A percentile compares a stretch with the other conserved stretches of the same genome.
These are phyloP conservation scores for Boeremia lycopersici DNA, from an alignment of 2,329 filamentous ascomycete species.

Conservation along the genomic window DNA sequence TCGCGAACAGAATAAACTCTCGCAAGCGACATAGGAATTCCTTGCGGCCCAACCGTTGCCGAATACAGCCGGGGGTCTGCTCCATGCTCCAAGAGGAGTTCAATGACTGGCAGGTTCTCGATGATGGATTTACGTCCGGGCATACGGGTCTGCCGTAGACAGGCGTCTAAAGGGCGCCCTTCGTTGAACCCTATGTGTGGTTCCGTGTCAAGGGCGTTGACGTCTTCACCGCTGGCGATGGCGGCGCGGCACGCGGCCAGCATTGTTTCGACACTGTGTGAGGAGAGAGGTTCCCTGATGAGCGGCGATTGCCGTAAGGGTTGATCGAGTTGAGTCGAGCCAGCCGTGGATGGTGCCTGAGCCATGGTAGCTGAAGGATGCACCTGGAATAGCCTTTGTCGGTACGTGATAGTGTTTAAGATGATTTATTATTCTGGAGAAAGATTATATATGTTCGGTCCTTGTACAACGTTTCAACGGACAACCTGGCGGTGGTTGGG, in stretches of 20 bases:
- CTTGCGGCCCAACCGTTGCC: background rate
- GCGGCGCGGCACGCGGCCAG: slow-evolving; percentile 13
- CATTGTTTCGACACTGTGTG: slow-evolving; percentile 9
- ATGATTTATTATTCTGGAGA: no score
- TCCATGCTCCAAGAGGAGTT: slow-evolving; percentile 84
- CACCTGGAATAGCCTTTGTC: background rate
- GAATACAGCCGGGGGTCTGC: slow-evolving; percentile 69
- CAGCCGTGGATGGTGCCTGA: background rate
- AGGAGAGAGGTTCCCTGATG: slow-evolving; percentile 7
- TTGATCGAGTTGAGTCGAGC: background rate
- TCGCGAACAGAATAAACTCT: slow-evolving; percentile 4
- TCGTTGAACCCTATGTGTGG: slow-evolving; percentile 9
- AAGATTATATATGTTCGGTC: background rate
- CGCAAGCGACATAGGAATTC: slow-evolving; percentile 7
- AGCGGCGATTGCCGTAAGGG: slow-evolving; percentile 9
- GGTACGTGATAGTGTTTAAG: background rate
- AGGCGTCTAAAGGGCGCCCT: slow-evolving; percentile 17
- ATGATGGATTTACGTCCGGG: slow-evolving; percentile 1
- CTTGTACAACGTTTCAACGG: background rate
- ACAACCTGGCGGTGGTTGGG: background rate
- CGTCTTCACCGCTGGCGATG: slow-evolving; percentile 14
- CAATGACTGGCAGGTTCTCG: slow-evolving; percentile 64
- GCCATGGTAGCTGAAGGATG: background rate
- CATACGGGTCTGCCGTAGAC: slow-evolving; percentile 11
- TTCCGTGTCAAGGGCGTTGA: slow-evolving; percentile 11